Conservation (phyloP, 2,329 filamentous ascomycete species). For the Beauveria scarabaeidicola region DNA sequence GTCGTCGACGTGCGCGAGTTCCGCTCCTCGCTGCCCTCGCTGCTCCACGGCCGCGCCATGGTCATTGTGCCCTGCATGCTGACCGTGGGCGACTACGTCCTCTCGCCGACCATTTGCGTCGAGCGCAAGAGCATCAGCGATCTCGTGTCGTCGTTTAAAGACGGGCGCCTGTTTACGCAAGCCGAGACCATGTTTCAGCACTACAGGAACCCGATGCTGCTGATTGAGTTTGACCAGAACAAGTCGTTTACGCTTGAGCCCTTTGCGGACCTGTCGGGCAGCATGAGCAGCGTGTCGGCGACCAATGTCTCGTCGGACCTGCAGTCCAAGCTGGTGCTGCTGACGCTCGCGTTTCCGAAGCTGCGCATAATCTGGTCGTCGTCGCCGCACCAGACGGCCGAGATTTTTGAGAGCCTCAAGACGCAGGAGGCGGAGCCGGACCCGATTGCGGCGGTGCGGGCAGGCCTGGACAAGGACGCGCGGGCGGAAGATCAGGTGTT, state of each 20-base stretch:
- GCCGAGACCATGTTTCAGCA: conserved; percentile 90
- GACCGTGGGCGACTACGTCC: conserved; percentile 91
- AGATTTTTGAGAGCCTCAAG: conserved; percentile 93
- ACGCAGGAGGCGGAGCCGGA: conserved; percentile 84
- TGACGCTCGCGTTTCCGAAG: conserved; percentile 84
- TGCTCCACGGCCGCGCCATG: conserved; percentile 83
- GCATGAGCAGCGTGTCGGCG: conserved; percentile 53
- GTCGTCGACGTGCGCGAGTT: conserved; percentile 97
- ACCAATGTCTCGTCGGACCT: conserved; percentile 58
- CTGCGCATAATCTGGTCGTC: conserved; percentile 91
- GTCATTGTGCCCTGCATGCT: conserved; percentile 89
- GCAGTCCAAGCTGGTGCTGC: conserved; percentile 83
- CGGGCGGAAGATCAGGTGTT: conserved; percentile 62
- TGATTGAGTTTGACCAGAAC: conserved; percentile 97
- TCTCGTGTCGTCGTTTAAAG: conserved; percentile 82
- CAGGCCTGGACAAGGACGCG: conserved; percentile 56
- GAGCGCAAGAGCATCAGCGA: conserved; percentile 92
- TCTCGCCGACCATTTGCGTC: conserved; percentile 84
- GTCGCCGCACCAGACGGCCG: conserved; percentile 89
- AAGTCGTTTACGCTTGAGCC: conserved; percentile 93
- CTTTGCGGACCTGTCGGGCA: conserved; percentile 58
- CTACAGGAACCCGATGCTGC: conserved; percentile 80
- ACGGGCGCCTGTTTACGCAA: conserved; percentile 86
- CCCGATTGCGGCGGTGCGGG: conserved; percentile 73
- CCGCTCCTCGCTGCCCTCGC: conserved; percentile 79